These are phyloP conservation scores for Mentha longifolia DNA, from an alignment of 257 asterid species.

Conservation along the genomic window DNA sequence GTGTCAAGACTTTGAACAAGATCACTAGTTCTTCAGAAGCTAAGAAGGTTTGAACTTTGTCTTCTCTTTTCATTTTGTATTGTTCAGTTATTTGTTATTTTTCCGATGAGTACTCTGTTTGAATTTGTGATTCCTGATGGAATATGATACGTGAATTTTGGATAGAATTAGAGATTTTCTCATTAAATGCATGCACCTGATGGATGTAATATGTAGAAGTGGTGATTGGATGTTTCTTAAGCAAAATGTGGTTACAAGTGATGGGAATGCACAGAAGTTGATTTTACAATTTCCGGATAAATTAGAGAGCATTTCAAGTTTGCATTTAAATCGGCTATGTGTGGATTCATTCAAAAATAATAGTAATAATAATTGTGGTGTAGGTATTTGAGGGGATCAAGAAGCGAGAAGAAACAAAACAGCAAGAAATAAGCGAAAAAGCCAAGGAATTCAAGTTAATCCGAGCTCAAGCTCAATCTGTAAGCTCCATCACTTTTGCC, in stretches of 20 bases:
- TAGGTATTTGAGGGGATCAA: conserved; percentile 66
- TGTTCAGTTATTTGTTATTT: too few relatives aligned
- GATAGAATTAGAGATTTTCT: neutral
- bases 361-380: conserved; percentile 22
- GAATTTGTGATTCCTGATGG: neutral
- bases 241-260: neutral
- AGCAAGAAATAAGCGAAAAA: conserved; percentile 57
- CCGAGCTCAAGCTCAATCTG: conserved; percentile 81
- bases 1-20: conserved; percentile 56
- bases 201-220: neutral
- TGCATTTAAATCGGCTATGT: neutral
- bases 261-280: neutral
- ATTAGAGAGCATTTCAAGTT: neutral
- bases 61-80: neutral
- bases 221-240: neutral
- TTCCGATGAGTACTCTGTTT: neutral
- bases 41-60: conserved; percentile 52
- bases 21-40: conserved; percentile 55
- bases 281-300: neutral
- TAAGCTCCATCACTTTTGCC: conserved; percentile 40
- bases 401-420: conserved; percentile 79
- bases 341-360: neutral
- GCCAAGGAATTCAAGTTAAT: conserved; percentile 72
- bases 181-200: neutral
- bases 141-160: neutral